Percentiles rank a stretch among this genome's conserved stretches.
phyloP scores from a whole-genome alignment of 176 grass and related monocot species.

The Musa schizocarpa region DNA sequence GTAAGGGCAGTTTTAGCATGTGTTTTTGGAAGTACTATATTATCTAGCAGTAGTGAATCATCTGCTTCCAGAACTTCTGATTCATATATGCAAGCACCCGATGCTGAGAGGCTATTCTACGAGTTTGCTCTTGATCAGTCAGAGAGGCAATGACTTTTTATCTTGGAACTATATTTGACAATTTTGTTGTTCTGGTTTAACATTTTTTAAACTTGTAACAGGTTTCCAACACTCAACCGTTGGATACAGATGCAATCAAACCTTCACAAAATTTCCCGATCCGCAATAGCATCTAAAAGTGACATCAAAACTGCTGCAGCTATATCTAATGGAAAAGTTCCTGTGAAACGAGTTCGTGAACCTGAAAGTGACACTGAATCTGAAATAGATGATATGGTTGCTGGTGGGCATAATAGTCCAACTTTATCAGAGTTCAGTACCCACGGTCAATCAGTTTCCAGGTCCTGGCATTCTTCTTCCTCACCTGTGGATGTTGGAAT shows the following conservation, averaged over 20 bases:
- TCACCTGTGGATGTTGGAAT: constrained; percentile 36
- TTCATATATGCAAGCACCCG: constrained; percentile 36
- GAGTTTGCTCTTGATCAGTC: constrained; percentile 96
- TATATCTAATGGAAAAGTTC: constrained; percentile 55
- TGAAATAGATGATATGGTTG: constrained; percentile 42
- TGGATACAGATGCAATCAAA: constrained; percentile 99
- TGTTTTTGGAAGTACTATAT: constrained; percentile 84
- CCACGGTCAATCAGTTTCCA: constrained; percentile 1
- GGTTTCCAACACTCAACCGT: constrained; percentile 83
- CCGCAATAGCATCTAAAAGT: constrained; percentile 46
- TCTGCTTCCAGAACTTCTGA: constrained; percentile 33
- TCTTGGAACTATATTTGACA: constrained; percentile 15
- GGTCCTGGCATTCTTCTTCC: constrained; percentile 30
- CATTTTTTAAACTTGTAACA: constrained; percentile 30
- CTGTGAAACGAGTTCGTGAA: constrained; percentile 56
- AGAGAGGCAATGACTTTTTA: constrained; percentile 53
- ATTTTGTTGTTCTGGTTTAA: constrained; percentile 17
- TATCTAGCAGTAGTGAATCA: constrained; percentile 58
- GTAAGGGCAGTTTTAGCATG: constrained; percentile 93
- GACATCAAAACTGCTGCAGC: constrained; percentile 28
- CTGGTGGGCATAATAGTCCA: constrained; percentile 26
- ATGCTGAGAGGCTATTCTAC: constrained; percentile 75
- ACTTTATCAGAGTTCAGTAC: constrained; percentile 17
- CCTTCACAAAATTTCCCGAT: constrained; percentile 85
- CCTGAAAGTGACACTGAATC: constrained; percentile 73